phyloP scores from a whole-genome alignment of 768 basidiomycete genomes.

The Leccinum longicurvipes region DNA sequence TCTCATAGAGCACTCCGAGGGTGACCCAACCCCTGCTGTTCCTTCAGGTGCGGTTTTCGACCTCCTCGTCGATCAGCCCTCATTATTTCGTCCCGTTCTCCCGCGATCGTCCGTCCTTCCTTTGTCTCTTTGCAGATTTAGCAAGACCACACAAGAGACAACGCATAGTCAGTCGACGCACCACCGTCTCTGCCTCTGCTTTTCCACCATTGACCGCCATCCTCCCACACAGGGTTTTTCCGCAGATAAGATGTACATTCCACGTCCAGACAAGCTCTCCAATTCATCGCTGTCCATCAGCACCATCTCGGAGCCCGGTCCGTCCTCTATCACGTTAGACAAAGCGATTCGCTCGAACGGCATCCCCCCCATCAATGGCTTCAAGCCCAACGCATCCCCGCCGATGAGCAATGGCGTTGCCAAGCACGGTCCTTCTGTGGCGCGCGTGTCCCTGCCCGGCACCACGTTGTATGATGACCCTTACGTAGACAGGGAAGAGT shows the following conservation, averaged over 20 bases:
- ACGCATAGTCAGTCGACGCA: conserved; percentile 47
- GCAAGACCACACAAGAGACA: conserved; percentile 68
- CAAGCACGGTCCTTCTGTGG: conserved; percentile 48
- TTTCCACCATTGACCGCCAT: conserved; percentile 20
- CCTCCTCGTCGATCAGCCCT: neutral
- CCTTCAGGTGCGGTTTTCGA: conserved; percentile 22
- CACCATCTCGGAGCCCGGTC: conserved; percentile 45
- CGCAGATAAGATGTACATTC: conserved; percentile 47
- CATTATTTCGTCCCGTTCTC: conserved; percentile 4
- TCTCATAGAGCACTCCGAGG: conserved; percentile 55
- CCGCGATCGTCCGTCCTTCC: neutral
- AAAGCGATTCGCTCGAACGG: conserved; percentile 31
- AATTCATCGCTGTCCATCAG: conserved; percentile 44
- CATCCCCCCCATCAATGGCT: conserved; percentile 43
- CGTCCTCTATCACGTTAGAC: conserved; percentile 44
- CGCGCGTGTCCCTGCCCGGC: conserved; percentile 67
- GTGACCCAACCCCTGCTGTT: conserved; percentile 25
- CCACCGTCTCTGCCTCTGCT: conserved; percentile 33
- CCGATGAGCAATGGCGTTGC: conserved; percentile 46
- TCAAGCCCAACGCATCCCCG: conserved; percentile 36
- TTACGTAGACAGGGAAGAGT: conserved; percentile 83
- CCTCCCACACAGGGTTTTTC: conserved; percentile 27
- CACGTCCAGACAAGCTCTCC: conserved; percentile 49
- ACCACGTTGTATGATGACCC: conserved; percentile 77
- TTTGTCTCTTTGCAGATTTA: conserved; percentile 37